Evolutionary conservation across 345 rosid genomes (phyloP), one percentile per base, ranked within the genome.

Genomic region (Adansonia digitata): DNA sequence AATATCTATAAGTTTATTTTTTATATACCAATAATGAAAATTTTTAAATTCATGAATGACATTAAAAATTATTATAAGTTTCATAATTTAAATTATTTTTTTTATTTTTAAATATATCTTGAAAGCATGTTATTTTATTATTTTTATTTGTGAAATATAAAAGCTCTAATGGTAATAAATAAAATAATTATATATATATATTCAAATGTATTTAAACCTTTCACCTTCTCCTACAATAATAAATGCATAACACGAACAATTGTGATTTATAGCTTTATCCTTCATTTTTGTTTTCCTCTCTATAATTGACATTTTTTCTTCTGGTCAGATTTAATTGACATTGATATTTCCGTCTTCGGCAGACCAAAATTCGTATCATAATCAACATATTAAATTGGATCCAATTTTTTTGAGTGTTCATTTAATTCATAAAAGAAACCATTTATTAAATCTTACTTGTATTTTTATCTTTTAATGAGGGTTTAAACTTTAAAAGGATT

Each of bases 211-310:
- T 37, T 29, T 34, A 31, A 51, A 64, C 48, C 45, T 52, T 45
- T 55, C 77, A 52, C 45, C 78, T 73, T 64, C 75, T 66, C 39
- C 59, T 68, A 53, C 18, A 22, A 13, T 77, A 73, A 73, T 84
- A 82, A 82, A 84, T 84, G 87, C 82, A 46, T 60, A 57, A 43
- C 64, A 74, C 63, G 29, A 69, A 77, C 26, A 77, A 42, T 42
- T n/a, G 29, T 35, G 37, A 65, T 17, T 77, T 55, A 55, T 73
- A 52, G 55, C 72, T 31, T 79, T 35, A 35, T 69, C 15, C 55
- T 26, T 46, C 52, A 45, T 43, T 67, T 67, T 67, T 24, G 71
- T 67, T 67, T 27, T 56, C 0, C 27, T 46, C 56, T 68, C 56
- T 68, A 31, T n/a, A n/a, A 42, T n/a, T 69, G 9, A 26, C 37